Conservation (phyloP, 495 filamentous ascomycete species). For the Lineolata rhizophorae region DNA sequence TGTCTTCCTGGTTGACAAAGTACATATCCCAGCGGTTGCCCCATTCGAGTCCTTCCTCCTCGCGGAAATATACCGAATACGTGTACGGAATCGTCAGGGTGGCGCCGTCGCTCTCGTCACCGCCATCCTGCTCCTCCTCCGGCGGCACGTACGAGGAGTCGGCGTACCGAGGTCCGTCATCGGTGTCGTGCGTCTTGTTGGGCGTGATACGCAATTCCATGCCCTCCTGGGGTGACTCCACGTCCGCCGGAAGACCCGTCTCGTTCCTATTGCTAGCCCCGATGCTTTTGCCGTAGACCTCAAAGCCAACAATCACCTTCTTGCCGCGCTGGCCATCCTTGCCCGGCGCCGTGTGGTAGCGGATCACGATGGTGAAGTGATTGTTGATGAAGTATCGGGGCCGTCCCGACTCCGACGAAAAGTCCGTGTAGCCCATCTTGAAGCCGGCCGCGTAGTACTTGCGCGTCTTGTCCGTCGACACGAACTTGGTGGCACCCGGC, state of each 20-base stretch:
- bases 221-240: slow-evolving; percentile 35
- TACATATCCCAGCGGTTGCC: slow-evolving; percentile 77
- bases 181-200: slow-evolving; percentile 27
- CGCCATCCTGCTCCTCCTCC: slow-evolving; percentile 27
- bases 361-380: slow-evolving; percentile 72
- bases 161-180: too few species aligned
- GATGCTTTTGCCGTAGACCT: slow-evolving; percentile 81
- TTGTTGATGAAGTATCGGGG: slow-evolving; percentile 72
- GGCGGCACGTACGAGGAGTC: slow-evolving; percentile 31
- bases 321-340: slow-evolving; percentile 42
- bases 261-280: slow-evolving; percentile 34
- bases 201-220: slow-evolving; percentile 47
- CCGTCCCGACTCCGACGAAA: slow-evolving; percentile 33
- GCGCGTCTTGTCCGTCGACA: slow-evolving; percentile 66
- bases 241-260: slow-evolving; percentile 41
- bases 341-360: slow-evolving; percentile 56
- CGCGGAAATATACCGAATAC: slow-evolving; percentile 82
- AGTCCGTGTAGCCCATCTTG: slow-evolving; percentile 67
- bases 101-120: slow-evolving; percentile 36
- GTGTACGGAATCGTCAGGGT: slow-evolving; percentile 68
- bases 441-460: slow-evolving; percentile 95
- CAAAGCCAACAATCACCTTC: slow-evolving; percentile 78
- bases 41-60: slow-evolving; percentile 72
- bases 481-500: slow-evolving; percentile 80
- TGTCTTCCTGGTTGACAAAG: slow-evolving; percentile 77